phyloP scores from a whole-genome alignment of 2,329 filamentous ascomycete species.

The Bipolaris bicolor region DNA sequence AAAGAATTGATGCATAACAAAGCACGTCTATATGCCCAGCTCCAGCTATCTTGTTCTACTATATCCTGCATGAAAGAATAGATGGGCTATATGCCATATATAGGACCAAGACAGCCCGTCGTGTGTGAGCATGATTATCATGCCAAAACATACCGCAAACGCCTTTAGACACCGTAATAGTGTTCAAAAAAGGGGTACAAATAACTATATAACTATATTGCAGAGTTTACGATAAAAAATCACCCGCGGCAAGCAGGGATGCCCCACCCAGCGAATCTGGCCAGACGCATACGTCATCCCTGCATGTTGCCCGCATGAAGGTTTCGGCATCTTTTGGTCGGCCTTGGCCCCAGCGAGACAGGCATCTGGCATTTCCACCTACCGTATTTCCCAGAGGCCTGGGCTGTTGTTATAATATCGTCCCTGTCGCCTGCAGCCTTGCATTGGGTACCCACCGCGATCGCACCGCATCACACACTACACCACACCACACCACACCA shows the following conservation, averaged over 20 bases:
- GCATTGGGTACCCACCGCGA: constrained; percentile 2
- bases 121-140: not conserved
- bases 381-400: constrained; percentile 4
- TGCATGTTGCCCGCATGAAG: constrained; percentile 12
- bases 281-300: constrained; percentile 27
- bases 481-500: not conserved
- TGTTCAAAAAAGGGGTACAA: not conserved
- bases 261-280: constrained; percentile 15
- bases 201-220: not conserved
- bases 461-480: constrained; percentile 1
- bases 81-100: not conserved
- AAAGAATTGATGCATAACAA: constrained; percentile 4
- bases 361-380: constrained; percentile 9
- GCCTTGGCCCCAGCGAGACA: constrained; percentile 20
- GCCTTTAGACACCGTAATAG: too few species aligned
- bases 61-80: not conserved
- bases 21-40: not conserved
- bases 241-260: not conserved
- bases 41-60: not conserved
- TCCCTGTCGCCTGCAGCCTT: constrained; percentile 1
- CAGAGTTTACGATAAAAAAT: not conserved
- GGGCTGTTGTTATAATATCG: not conserved
- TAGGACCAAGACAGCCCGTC: not conserved
- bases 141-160: not conserved
- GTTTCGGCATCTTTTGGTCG: constrained; percentile 12